A percentile compares a stretch with the other conserved stretches of the same genome.
Evolutionary conservation across 768 basidiomycete genomes (phyloP).

Genomic region (Sporobolomyces pararoseus): DNA sequence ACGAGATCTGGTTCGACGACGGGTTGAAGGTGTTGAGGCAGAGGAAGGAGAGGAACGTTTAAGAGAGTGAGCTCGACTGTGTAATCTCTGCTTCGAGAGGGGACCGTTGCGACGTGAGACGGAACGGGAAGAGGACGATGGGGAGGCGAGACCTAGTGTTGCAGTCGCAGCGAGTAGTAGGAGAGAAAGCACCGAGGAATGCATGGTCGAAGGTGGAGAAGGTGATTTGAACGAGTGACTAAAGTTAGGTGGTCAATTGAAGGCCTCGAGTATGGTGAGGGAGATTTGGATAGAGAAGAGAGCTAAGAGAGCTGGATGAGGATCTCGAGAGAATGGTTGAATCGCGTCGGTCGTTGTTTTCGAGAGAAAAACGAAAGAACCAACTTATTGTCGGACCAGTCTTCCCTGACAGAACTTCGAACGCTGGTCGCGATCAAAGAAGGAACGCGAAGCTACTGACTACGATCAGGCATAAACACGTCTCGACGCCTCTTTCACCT

Average conservation of each 20-base stretch:
- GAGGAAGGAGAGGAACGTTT: constrained; percentile 5
- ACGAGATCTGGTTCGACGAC: constrained; percentile 7
- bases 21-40: constrained; percentile 6
- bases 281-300: not conserved
- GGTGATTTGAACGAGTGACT: not conserved
- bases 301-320: not conserved
- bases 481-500: not conserved
- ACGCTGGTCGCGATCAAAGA: not conserved
- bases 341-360: constrained; percentile 1
- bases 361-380: not conserved
- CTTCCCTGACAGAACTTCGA: not conserved
- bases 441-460: not conserved
- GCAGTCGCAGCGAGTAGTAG: too few species aligned
- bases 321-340: not conserved
- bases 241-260: not conserved
- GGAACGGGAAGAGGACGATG: too few species aligned
- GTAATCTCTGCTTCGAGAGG: too few species aligned
- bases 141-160: too few species aligned
- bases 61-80: too few species aligned
- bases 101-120: too few species aligned
- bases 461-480: not conserved
- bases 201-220: constrained; percentile 3
- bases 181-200: constrained; percentile 5
- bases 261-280: not conserved
- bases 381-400: not conserved